Base-by-base conservation (phyloP, 2,329 filamentous ascomycete genomes). In the Tolypocladium capitatum region DNA sequence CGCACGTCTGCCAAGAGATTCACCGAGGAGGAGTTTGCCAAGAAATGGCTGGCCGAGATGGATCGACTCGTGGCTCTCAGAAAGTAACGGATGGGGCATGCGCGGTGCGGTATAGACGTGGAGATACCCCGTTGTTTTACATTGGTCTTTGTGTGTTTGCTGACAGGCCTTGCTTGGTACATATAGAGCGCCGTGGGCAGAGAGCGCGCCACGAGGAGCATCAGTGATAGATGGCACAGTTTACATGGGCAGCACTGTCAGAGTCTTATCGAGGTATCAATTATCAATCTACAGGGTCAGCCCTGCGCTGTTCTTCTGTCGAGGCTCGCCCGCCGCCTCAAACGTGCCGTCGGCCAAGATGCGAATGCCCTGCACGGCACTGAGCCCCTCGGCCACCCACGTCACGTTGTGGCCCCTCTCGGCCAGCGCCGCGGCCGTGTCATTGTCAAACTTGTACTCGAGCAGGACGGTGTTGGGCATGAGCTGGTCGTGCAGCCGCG, bases 21-120 rank as follows among this genome's bases (percentile, higher is more conserved):
- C 61, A 90, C 86, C 0, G 91, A 96, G 59, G 81, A 84, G 56
- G 85, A 84, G 50, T 98, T 98, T 68, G 81, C 77, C 1, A 75
- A 74, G 56, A 83, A 81, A 55, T 98, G 92, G 91, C 66, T 86
- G 40, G 65, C 65, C 30, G 79, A 94, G 63, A 78, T 94, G 71
- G 80, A 84, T 59, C 78, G 74, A 57, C 70, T 97, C 50, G 78
- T 96, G 21, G 65, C 61, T 6, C 59, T 73, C 56, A 61, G 54
- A 36, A 58, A 51, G 51, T 61, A 56, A 33, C 50, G 51, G 51
- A 45, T 46, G 46, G 46, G 46, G 48, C 48, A 34, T 48, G 44
- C 49, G 47, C 45, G 42, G 51, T 54, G 50, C 51, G 52, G 51
- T 50, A 62, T 63, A 64, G 59, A 66, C 52, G 48, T 53, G 55